Percentiles rank a stretch among this genome's conserved stretches.
Conservation (phyloP, 2,329 filamentous ascomycete species). For the Dactylonectria estremocensis region DNA sequence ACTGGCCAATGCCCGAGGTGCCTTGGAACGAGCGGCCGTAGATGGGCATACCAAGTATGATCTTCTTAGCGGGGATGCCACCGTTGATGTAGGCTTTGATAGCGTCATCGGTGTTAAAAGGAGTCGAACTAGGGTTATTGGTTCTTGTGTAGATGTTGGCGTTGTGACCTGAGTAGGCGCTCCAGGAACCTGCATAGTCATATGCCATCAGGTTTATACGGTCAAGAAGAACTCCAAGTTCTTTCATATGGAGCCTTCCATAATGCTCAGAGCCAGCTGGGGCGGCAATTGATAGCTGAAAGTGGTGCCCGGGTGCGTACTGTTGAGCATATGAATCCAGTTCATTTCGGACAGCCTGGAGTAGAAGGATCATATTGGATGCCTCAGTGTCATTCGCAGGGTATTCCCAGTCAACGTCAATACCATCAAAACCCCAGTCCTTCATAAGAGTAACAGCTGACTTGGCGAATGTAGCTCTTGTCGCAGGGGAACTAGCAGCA, state of each 20-base stretch:
- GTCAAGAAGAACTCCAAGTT: conserved; percentile 65
- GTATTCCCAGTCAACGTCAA: conserved; percentile 60
- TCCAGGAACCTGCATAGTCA: conserved; percentile 81
- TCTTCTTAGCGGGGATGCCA: conserved; percentile 74
- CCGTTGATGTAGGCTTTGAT: conserved; percentile 74
- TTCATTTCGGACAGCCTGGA: conserved; percentile 58
- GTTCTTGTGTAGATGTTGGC: conserved; percentile 77
- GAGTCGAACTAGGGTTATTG: conserved; percentile 70
- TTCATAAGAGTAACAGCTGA: conserved; percentile 78
- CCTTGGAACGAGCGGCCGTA: conserved; percentile 80
- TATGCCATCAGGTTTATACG: conserved; percentile 79
- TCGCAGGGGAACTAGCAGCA: conserved; percentile 71
- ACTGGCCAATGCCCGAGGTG: conserved; percentile 39
- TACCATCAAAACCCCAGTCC: conserved; percentile 73
- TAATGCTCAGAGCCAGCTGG: conserved; percentile 65
- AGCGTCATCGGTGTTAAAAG: conserved; percentile 77
- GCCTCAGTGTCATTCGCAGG: conserved; percentile 54
- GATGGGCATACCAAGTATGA: conserved; percentile 83
- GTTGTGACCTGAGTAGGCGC: conserved; percentile 73
- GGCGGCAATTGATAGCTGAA: conserved; percentile 66
- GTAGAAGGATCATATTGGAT: conserved; percentile 58
- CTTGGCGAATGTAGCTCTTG: conserved; percentile 75
- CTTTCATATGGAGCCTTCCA: conserved; percentile 60
- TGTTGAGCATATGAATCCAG: conserved; percentile 62
- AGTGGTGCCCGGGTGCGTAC: conserved; percentile 59